A percentile compares a stretch with the other conserved stretches of the same genome.
phyloP scores from a whole-genome alignment of 352 stramenopile genomes.

The Globisporangium polare region DNA sequence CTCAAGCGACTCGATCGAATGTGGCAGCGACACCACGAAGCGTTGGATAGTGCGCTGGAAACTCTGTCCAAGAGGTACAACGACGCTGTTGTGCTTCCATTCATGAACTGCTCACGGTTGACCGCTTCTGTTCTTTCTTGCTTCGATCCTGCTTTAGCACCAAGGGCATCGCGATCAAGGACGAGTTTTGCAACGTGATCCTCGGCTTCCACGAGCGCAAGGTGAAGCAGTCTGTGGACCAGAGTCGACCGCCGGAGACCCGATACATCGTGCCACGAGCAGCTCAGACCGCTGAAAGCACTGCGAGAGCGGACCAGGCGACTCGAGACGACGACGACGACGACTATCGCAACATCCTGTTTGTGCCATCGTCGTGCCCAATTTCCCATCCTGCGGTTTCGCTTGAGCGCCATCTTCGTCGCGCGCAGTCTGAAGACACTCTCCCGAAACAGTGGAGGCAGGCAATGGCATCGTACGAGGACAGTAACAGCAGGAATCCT shows the following conservation, averaged over 20 bases:
- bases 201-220: conserved; percentile 37
- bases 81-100: background rate
- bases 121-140: background rate
- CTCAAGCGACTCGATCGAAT: conserved; percentile 58
- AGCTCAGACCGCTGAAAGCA: background rate
- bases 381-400: conserved; percentile 1
- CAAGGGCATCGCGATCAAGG: conserved; percentile 23
- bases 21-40: conserved; percentile 25
- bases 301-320: background rate
- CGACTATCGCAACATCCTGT: background rate
- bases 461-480: background rate
- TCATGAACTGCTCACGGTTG: no score
- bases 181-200: conserved; percentile 68
- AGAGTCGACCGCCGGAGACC: background rate
- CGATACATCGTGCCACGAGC: conserved; percentile 1
- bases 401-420: conserved; percentile 8
- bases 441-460: background rate
- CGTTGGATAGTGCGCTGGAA: conserved; percentile 27
- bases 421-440: background rate
- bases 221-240: conserved; percentile 1
- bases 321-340: background rate
- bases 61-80: conserved; percentile 17
- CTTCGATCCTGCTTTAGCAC: background rate
- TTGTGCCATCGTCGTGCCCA: conserved; percentile 3
- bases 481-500: background rate